A percentile compares a stretch with the other conserved stretches of the same genome.
These are phyloP conservation scores for Naganishia onofrii DNA, from an alignment of 768 basidiomycete genomes.

Conservation along the genomic window DNA sequence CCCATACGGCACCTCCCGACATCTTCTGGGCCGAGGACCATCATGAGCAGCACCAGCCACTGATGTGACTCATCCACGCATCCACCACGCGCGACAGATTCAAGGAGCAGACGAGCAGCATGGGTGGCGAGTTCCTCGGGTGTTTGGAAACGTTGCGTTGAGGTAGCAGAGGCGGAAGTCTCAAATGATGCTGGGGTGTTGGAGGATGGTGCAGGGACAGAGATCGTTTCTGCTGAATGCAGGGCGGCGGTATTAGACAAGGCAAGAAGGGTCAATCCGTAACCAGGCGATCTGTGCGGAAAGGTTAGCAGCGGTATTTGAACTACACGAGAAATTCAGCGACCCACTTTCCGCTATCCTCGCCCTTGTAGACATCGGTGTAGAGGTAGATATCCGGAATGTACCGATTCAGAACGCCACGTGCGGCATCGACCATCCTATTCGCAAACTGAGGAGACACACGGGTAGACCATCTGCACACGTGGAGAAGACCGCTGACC, in stretches of 20 bases:
- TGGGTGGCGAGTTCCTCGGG: slow-evolving; percentile 89
- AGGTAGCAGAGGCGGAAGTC: background rate
- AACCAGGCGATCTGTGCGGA: slow-evolving; percentile 79
- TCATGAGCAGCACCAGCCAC: slow-evolving; percentile 75
- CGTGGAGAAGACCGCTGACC: too few relatives aligned
- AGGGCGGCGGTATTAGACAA: slow-evolving; percentile 88
- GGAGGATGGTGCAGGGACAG: slow-evolving; percentile 59
- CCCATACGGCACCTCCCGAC: slow-evolving; percentile 86
- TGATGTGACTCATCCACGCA: slow-evolving; percentile 91
- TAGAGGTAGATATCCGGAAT: slow-evolving; percentile 98
- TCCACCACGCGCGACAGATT: slow-evolving; percentile 76
- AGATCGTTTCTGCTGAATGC: slow-evolving; percentile 81
- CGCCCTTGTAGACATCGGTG: slow-evolving; percentile 96
- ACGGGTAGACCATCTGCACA: slow-evolving; percentile 65
- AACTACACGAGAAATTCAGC: background rate
- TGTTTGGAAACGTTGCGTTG: slow-evolving; percentile 54
- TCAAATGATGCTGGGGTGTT: slow-evolving; percentile 19
- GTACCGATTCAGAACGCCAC: slow-evolving; percentile 88
- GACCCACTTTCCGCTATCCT: slow-evolving; percentile 90
- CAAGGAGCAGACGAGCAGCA: slow-evolving; percentile 73
- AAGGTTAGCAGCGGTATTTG: too few relatives aligned
- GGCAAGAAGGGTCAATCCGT: slow-evolving; percentile 82
- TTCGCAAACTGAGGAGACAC: slow-evolving; percentile 97
- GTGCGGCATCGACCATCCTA: slow-evolving; percentile 90
- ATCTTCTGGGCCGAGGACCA: slow-evolving; percentile 97